Base-by-base conservation (phyloP, 2,329 filamentous ascomycete genomes). In the Plenodomus biglobosus region DNA sequence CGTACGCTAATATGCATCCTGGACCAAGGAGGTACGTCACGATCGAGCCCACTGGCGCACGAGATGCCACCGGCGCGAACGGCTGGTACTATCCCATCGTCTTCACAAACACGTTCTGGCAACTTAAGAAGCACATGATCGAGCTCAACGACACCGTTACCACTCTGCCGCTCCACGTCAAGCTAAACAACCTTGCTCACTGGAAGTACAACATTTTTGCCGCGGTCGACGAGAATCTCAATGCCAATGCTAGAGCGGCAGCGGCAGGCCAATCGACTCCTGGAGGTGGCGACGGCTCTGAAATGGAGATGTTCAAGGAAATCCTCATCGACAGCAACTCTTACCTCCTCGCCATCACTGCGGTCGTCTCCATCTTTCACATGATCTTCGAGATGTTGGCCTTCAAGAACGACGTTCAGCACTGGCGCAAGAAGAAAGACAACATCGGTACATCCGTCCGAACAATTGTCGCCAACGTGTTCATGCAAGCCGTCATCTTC, bases 391-490 rank as follows among this genome's bases (percentile, higher is more conserved):
- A 99, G 75, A 92, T 88, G 66, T 82, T 99, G 27, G 94, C 94
- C 1, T 99, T 99, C 78, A 96, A 95, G 66, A 96, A 88, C 69
- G 94, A 99, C 70, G 96, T 99, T 70, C 80, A 91, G 40, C 94
- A 99, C 75, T 99, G 94, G 84, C 90, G 92, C 69, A 96, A 97
- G 79, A 99, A 99, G 86, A 99, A 99, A 80, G 95, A 97, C 76
- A 94, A 96, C 50, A 88, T 99, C 21, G 94, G 94, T 55, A 95
- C 96, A 38, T 96, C 92, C 1, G 88, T 99, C 51, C 90, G 94
- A 48, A 95, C 92, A 24, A 99, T 99, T 66, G 79, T 99, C 48
- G 91, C 90, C 70, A 99, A 97, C 66, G 92, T 97, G 53, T 92
- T 97, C 73, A 99, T 99, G 94, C 94, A 99, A 74, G 73, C 81